phyloP scores from a whole-genome alignment of 805 yeast species.

The Groenewaldozyma salmanticensis region DNA sequence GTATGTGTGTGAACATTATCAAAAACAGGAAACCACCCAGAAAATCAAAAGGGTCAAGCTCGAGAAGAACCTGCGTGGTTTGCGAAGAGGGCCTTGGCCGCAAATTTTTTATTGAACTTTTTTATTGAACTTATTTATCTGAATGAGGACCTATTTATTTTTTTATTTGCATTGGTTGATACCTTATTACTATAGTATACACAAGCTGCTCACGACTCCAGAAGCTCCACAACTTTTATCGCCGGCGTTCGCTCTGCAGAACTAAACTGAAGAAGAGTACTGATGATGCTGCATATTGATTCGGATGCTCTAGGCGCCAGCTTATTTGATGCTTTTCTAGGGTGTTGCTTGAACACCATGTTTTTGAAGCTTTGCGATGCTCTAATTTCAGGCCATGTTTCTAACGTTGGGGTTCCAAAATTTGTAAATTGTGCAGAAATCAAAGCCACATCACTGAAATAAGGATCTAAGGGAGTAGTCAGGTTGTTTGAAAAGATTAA shows the following conservation, averaged over 20 bases:
- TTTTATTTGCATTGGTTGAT: too few species aligned
- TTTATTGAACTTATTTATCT: too few species aligned
- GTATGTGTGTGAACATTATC: constrained; percentile 68
- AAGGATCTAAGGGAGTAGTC: constrained; percentile 32
- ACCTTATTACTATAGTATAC: too few species aligned
- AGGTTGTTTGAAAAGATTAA: constrained; percentile 36
- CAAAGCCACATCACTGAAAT: constrained; percentile 47
- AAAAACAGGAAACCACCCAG: constrained; percentile 28
- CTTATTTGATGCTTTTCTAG: not conserved
- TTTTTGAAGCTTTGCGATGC: constrained; percentile 10
- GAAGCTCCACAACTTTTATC: constrained; percentile 1
- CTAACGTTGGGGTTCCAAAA: constrained; percentile 51
- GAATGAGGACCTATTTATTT: too few species aligned
- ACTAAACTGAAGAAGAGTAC: constrained; percentile 9
- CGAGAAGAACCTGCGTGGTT: not conserved
- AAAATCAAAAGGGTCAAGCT: constrained; percentile 9
- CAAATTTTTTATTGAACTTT: not conserved
- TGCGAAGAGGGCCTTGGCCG: not conserved
- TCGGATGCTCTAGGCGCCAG: constrained; percentile 6
- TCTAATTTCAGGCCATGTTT: constrained; percentile 17
- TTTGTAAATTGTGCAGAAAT: constrained; percentile 42
- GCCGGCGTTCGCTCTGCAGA: constrained; percentile 7
- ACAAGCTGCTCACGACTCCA: not conserved
- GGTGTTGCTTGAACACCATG: constrained; percentile 11
- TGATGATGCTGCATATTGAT: not conserved